These are phyloP conservation scores for Diacronema lutheri DNA, from an alignment of 78 protist species.

Conservation along the genomic window DNA sequence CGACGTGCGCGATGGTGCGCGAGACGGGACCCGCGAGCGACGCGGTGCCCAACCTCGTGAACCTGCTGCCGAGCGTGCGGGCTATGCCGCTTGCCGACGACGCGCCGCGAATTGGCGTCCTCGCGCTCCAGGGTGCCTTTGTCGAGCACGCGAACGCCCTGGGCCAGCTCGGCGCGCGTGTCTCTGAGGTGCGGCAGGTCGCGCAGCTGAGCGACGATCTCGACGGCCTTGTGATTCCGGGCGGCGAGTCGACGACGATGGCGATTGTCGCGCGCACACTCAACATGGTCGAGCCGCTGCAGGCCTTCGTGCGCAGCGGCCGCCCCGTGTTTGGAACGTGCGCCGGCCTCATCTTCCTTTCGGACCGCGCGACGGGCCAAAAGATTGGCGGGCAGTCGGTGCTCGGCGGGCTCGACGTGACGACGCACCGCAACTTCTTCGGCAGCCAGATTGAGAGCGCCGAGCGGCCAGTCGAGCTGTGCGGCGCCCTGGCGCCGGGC, in stretches of 20 bases:
- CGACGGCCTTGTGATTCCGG: conserved; percentile 47
- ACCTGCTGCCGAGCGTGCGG: too few species aligned
- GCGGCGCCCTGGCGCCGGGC: not conserved
- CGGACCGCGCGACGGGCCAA: conserved; percentile 11
- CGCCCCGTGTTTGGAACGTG: conserved; percentile 46
- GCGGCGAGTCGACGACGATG: conserved; percentile 53
- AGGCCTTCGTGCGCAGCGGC: not conserved
- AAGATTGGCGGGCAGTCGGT: conserved; percentile 33
- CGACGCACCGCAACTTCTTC: conserved; percentile 23
- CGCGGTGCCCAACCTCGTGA: too few species aligned
- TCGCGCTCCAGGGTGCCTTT: conserved; percentile 47
- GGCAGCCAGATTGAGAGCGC: conserved; percentile 37
- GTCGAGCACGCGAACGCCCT: conserved; percentile 34
- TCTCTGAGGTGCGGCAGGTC: conserved; percentile 2
- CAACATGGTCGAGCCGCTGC: conserved; percentile 19
- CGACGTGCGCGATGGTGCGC: too few species aligned
- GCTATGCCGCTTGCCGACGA: too few species aligned
- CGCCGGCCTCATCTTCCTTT: conserved; percentile 44
- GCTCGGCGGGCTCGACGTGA: conserved; percentile 31
- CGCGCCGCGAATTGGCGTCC: conserved; percentile 18
- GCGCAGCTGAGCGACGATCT: not conserved
- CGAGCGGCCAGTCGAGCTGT: not conserved
- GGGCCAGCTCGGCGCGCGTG: not conserved
- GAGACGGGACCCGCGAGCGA: too few species aligned
- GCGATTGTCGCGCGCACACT: not conserved